These are phyloP conservation scores for Fraxinus velutina DNA, from an alignment of 305 asterid genomes.

Conservation along the genomic window DNA sequence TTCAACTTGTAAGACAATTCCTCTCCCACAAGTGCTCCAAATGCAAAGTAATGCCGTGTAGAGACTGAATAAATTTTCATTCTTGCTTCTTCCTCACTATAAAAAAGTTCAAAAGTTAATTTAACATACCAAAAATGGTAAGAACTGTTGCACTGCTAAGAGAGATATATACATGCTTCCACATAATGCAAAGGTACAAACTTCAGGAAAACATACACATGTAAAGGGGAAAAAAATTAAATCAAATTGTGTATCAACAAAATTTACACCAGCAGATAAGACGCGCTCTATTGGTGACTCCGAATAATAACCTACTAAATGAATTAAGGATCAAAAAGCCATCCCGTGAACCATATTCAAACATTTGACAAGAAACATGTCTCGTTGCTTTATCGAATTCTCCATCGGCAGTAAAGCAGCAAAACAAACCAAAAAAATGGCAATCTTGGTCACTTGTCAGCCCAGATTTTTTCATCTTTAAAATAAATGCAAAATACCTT, in stretches of 20 bases:
- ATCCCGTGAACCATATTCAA: neutral
- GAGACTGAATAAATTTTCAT: conserved; percentile 91
- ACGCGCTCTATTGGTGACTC: neutral
- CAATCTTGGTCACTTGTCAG: neutral
- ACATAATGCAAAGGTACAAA: neutral
- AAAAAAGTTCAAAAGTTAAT: conserved; percentile 13
- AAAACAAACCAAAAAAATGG: neutral
- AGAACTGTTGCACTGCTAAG: neutral
- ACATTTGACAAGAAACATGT: neutral
- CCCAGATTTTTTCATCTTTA: neutral
- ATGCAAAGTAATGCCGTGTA: conserved; percentile 78
- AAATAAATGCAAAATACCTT: neutral
- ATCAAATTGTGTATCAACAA: neutral
- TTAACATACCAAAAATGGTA: neutral
- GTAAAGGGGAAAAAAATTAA: neutral
- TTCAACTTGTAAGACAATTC: conserved; percentile 75
- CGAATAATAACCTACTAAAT: neutral
- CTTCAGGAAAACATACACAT: neutral
- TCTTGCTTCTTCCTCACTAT: conserved; percentile 87
- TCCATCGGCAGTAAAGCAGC: neutral
- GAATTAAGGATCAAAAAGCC: neutral
- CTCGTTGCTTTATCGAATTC: neutral
- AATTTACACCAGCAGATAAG: neutral
- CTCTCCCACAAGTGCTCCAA: conserved; percentile 93
- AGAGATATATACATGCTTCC: neutral